Conservation (phyloP, 768 basidiomycete genomes). For the Sarcomyxa edulis region DNA sequence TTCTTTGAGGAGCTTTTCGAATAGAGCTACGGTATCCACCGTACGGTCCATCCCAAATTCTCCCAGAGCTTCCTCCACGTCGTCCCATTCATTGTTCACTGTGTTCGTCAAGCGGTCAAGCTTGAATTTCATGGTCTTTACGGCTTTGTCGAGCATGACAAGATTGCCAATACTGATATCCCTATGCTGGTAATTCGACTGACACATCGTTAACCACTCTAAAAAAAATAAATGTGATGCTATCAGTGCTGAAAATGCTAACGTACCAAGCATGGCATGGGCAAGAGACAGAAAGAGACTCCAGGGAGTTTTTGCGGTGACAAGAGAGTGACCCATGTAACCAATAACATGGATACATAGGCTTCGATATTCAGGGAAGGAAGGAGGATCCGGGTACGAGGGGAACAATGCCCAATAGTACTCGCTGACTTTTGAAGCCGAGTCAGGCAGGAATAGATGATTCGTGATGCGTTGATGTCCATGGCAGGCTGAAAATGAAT, state of each 20-base stretch:
- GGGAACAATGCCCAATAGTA: constrained; percentile 2
- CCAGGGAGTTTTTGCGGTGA: background rate
- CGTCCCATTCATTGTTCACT: too few relatives aligned
- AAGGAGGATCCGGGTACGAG: background rate
- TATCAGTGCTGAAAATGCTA: background rate
- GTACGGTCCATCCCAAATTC: too few relatives aligned
- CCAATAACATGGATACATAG: background rate
- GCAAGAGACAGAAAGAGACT: constrained; percentile 2
- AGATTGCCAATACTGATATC: constrained; percentile 12
- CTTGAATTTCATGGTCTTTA: too few relatives aligned
- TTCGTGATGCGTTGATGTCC: too few relatives aligned
- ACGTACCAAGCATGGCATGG: constrained; percentile 9
- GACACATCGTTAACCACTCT: constrained; percentile 8
- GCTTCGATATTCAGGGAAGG: background rate
- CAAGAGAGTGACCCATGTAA: constrained; percentile 2
- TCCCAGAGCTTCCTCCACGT: too few relatives aligned
- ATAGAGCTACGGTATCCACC: too few relatives aligned
- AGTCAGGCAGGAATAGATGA: constrained; percentile 3
- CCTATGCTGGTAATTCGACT: constrained; percentile 6
- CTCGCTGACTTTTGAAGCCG: too few relatives aligned
- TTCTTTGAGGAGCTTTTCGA: too few relatives aligned
- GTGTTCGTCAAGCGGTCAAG: too few relatives aligned
- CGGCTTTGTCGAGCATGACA: constrained; percentile 3
- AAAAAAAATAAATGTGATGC: background rate
- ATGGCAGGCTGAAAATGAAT: too few relatives aligned